Evolutionary conservation across 768 basidiomycete species (phyloP), one percentile per base, ranked within the genome.

Genomic region (Boletus vinaceobasis): DNA sequence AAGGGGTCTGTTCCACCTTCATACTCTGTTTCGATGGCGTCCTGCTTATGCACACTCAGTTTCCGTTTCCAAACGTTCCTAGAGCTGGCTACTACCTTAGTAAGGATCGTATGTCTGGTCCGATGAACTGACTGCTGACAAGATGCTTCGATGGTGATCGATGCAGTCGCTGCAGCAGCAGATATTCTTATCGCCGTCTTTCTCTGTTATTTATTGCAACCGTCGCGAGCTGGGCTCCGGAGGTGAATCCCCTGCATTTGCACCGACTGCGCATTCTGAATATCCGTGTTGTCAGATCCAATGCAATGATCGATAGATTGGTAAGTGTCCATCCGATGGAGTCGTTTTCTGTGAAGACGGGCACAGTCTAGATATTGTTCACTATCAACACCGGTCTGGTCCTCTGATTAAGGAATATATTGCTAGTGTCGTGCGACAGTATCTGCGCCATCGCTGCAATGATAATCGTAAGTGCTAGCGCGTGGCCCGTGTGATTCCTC

Each of bases 381-480:
- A 76, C 77, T 29, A 77, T 84, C 45, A 82, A 82, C 37, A 70
- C 69, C 0, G 70, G 69, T 50, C 58, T 46, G 3, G 2, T 32
- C 17, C 27, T 17, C 9, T 4, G 8, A 13, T 13, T 1, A 5
- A n/a, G 27, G 9, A 17, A 7, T 8, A 26, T 29, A 17, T 32
- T 26, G 19, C 17, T 59, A 5, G 56, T 21, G 15, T n/a, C n/a
- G 19, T 8, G 11, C 27, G 17, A 39, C 29, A 66, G 83, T 59
- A 54, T 84, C 4, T 84, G 81, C 55, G 84, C 84, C 3, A 70
- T 84, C 26, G 81, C 78, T 38, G 84, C 83, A 10, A 66, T 86
- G 48, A 65, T 84, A 36, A 79, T 83, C n/a, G 83, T 81, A 56
- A 26, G 63, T 31, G 27, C 31, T 33, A 5, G 21, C 19, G 7